phyloP scores from a whole-genome alignment of 2,329 filamentous ascomycete genomes.

The Colletotrichum viniferum region DNA sequence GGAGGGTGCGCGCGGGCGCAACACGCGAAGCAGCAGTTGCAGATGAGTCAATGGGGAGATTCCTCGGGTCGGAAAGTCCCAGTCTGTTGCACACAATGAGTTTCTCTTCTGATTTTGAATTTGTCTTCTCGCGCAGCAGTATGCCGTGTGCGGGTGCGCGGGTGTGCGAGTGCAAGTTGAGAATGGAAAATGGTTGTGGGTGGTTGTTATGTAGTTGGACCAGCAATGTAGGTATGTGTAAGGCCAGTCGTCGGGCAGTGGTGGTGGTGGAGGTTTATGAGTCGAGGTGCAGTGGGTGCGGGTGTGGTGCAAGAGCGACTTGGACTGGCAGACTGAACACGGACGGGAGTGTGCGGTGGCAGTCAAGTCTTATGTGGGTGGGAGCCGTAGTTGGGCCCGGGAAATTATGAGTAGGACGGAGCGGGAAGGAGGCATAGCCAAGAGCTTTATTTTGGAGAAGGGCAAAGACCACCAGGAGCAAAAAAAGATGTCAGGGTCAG shows the following conservation, averaged over 20 bases:
- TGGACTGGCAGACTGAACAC: background rate
- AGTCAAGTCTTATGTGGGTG: conserved; percentile 23
- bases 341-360: conserved; percentile 9
- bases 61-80: background rate
- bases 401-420: conserved; percentile 21
- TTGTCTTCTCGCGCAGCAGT: background rate
- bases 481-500: conserved; percentile 16
- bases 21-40: conserved; percentile 13
- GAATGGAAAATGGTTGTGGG: background rate
- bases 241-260: background rate
- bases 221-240: background rate
- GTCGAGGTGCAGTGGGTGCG: background rate
- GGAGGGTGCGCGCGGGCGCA: conserved; percentile 13
- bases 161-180: background rate
- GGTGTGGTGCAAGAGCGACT: conserved; percentile 5
- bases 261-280: background rate
- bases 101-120: background rate
- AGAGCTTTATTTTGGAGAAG: conserved; percentile 22
- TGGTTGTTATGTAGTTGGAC: conserved; percentile 3
- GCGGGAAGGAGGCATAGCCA: conserved; percentile 22
- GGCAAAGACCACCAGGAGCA: conserved; percentile 8
- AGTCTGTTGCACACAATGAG: background rate
- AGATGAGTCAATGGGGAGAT: conserved; percentile 12
- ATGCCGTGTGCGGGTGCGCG: background rate
- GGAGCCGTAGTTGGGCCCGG: conserved; percentile 19